Evolutionary conservation across 176 grass and related monocot genomes (phyloP), one percentile per base, ranked within the genome.

Genomic region (Melocanna baccifera): DNA sequence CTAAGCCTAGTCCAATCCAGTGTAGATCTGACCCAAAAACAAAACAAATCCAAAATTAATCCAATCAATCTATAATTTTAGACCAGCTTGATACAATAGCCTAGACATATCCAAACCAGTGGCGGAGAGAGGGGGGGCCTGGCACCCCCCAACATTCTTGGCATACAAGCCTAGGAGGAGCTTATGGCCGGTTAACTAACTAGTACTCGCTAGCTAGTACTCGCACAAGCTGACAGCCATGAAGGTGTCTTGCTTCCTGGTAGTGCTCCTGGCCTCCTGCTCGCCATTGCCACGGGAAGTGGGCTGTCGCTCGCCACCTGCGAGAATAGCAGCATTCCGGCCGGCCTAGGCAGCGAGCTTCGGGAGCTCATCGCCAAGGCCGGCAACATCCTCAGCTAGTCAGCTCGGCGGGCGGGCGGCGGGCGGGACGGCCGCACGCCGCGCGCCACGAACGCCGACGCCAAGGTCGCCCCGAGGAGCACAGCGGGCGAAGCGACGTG

Each of bases 211-310:
- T n/a, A n/a, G n/a, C n/a, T n/a, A n/a, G n/a, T n/a, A n/a, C n/a
- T 40, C 20, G 51, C 13, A 40, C 30, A 41, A 25, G 79, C 37
- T 20, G 8, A 36, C 42, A 30, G 52, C 61, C 52, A 96, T 96
- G 94, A 93, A 85, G 84, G 64, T 43, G 43, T 79, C 81, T 70
- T 77, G 66, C 63, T 71, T 91, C 62, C 77, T 83, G 73, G 14
- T 96, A 16, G 58, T 87, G 71, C n/a, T n/a, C n/a, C n/a, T n/a
- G n/a, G n/a, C n/a, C 74, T 96, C 18, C 66, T 91, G 59, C 86
- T 96, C 55, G 77, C 89, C 68, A 79, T 81, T 7, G 81, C 71
- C 71, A 77, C 26, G 39, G 86, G 80, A 43, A 93, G 73, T 59
- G 25, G 87, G 75, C 73, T 62, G 30, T 79, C 88, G 12, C 65